A percentile compares a stretch with the other conserved stretches of the same genome.
Conservation (phyloP, 2,329 filamentous ascomycete species). For the Exophiala aquamarina region DNA sequence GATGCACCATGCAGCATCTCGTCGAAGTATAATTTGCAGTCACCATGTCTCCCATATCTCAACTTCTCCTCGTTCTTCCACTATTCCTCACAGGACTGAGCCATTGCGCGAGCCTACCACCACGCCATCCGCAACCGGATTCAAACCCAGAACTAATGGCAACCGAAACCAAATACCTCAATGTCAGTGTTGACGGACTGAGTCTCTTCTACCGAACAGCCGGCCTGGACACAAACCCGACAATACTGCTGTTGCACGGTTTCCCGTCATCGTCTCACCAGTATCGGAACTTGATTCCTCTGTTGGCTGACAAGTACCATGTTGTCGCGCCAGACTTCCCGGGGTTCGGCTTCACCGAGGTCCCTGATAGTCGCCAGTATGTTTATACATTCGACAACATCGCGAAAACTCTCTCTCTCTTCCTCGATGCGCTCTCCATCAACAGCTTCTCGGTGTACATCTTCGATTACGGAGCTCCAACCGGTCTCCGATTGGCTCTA, state of each 20-base stretch:
- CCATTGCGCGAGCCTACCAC: too few relatives aligned
- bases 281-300: conserved; percentile 47
- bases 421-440: conserved; percentile 49
- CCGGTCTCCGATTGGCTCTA: conserved; percentile 54
- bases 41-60: too few relatives aligned
- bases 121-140: too few relatives aligned
- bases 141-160: too few relatives aligned
- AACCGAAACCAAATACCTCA: too few relatives aligned
- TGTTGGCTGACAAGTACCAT: conserved; percentile 42
- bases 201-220: too few relatives aligned
- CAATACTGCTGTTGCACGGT: conserved; percentile 47
- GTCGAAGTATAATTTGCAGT: too few relatives aligned
- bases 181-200: too few relatives aligned
- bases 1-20: too few relatives aligned
- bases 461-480: conserved; percentile 63
- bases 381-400: conserved; percentile 56
- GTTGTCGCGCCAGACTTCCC: conserved; percentile 60
- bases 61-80: too few relatives aligned
- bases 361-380: conserved; percentile 43
- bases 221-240: conserved; percentile 22
- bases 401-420: conserved; percentile 47
- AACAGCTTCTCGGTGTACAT: conserved; percentile 55
- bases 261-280: conserved; percentile 48
- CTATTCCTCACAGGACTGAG: too few relatives aligned
- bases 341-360: conserved; percentile 58